Base-by-base conservation (phyloP, 2,329 filamentous ascomycete species). In the Ophiostoma sp. region DNA sequence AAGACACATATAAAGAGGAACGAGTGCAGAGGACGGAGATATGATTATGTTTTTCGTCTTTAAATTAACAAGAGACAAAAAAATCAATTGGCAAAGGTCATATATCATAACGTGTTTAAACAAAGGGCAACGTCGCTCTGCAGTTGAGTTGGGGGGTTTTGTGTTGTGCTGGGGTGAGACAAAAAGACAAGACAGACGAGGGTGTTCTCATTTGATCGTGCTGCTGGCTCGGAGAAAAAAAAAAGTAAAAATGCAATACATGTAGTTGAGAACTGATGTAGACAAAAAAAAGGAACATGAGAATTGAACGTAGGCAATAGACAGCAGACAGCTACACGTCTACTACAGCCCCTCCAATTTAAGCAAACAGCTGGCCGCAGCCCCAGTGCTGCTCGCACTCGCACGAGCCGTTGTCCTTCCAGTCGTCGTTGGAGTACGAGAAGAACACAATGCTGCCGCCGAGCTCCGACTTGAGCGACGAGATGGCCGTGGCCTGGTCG, bases 371-470 rank as follows among this genome's bases (percentile, higher is more conserved):
- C 71, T 81, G 76, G 71, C 81, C 80, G 78, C 87, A 89, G 73
- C 93, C 92, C 87, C 92, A 97, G 84, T 85, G 84, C 81, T 89
- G 87, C 89, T 97, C 94, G 76, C 93, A 92, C 72, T 81, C 81
- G 80, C 88, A 92, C 44, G 81, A 79, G 75, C 90, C 90, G 39
- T 86, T 80, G 57, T 81, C 76, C 89, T 97, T 97, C 94, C 94
- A 98, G 75, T 80, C 73, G 79, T 97, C 94, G 76, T 96, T 83
- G 76, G 86, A 83, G 81, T 85, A 93, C 75, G 89, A 91, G 87
- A 97, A 96, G 83, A 96, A 89, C 79, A 92, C 88, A 62, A 88
- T 86, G 81, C 89, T 86, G 76, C 84, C 81, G 76, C 93, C 93
- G 71, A 87, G 85, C 73, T 81, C 81, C 75, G 86, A 76, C 74